Percentiles rank a stretch among this genome's conserved stretches.
phyloP scores from a whole-genome alignment of 148 eudicot genomes.

The Heliosperma pusillum region DNA sequence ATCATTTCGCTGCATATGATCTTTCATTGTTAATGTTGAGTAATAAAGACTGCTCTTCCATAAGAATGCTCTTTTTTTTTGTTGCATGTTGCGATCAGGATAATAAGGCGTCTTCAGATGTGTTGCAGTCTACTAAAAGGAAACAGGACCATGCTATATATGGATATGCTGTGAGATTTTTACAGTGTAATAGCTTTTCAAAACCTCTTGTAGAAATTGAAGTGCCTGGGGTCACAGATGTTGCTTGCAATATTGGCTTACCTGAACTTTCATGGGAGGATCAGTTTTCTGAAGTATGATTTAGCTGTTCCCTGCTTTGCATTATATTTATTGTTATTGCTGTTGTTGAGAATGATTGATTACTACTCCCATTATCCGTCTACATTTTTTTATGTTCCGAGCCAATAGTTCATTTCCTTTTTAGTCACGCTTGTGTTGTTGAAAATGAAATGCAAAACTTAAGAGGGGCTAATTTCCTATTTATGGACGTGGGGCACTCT shows the following conservation, averaged over 20 bases:
- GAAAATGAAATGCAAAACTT: neutral
- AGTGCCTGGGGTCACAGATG: slow-evolving; percentile 44
- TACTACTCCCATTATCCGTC: neutral
- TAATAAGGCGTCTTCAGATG: slow-evolving; percentile 30
- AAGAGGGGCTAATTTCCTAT: neutral
- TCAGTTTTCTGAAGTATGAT: slow-evolving; percentile 63
- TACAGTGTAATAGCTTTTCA: slow-evolving; percentile 46
- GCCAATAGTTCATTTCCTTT: neutral
- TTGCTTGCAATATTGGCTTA: slow-evolving; percentile 33
- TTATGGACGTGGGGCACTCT: neutral
- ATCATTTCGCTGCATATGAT: neutral
- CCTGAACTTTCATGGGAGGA: slow-evolving; percentile 53
- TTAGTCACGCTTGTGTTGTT: neutral
- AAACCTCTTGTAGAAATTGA: slow-evolving; percentile 34
- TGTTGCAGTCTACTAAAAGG: slow-evolving; percentile 34
- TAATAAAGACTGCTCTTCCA: neutral
- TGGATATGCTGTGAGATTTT: slow-evolving; percentile 68
- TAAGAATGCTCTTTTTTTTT: neutral
- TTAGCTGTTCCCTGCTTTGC: slow-evolving; percentile 12
- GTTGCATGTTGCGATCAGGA: slow-evolving; percentile 33
- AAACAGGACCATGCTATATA: slow-evolving; percentile 38
- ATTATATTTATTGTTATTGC: neutral
- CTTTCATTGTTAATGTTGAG: neutral
- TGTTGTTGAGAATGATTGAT: slow-evolving; percentile 14
- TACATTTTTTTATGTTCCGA: neutral